phyloP scores from a whole-genome alignment of 108 stramenopile genomes.

The Hondaea fermentalgiana region DNA sequence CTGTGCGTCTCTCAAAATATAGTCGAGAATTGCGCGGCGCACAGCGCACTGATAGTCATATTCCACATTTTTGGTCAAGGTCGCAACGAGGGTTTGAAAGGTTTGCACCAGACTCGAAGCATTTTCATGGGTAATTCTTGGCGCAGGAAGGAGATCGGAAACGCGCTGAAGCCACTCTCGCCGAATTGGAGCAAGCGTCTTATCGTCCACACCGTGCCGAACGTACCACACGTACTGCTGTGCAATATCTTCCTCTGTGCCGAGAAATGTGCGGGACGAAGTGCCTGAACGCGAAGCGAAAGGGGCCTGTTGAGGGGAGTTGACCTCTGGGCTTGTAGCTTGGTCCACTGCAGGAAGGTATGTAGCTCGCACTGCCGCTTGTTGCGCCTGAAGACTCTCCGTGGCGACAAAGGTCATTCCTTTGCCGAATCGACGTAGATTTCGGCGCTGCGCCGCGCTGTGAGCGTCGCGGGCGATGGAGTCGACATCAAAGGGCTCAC shows the following conservation, averaged over 20 bases:
- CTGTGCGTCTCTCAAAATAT: slow-evolving; percentile 56
- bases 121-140: background rate
- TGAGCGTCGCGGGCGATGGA: background rate
- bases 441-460: too few relatives aligned
- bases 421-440: too few relatives aligned
- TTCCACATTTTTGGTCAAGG: background rate
- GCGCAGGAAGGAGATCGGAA: background rate
- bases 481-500: background rate
- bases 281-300: too few relatives aligned
- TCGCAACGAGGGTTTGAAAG: background rate
- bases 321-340: too few relatives aligned
- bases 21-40: slow-evolving; percentile 47
- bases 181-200: background rate
- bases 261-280: too few relatives aligned
- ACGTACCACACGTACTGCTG: background rate
- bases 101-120: slow-evolving; percentile 16
- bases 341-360: too few relatives aligned
- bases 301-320: too few relatives aligned
- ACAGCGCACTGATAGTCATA: slow-evolving; percentile 33
- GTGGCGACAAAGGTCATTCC: too few relatives aligned
- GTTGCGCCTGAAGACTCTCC: too few relatives aligned
- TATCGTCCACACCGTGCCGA: background rate
- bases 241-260: background rate
- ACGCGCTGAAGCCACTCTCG: background rate
- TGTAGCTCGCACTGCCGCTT: too few relatives aligned